Conservation (phyloP, 2,329 filamentous ascomycete genomes). For the Zopfia rhizophila region DNA sequence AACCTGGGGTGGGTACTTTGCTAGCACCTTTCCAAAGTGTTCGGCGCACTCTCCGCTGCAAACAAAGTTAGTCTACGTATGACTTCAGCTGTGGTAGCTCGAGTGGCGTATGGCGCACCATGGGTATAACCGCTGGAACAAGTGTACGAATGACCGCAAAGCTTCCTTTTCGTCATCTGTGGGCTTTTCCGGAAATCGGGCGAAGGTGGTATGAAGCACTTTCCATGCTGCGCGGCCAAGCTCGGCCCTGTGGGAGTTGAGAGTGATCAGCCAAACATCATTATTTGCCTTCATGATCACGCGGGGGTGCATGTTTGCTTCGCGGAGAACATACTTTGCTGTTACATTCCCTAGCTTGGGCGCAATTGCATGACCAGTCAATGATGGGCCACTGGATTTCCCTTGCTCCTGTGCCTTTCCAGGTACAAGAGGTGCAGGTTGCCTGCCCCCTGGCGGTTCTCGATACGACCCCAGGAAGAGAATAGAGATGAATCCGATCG, state of each 20-base stretch:
- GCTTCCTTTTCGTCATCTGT: constrained; percentile 69
- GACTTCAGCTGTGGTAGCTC: constrained; percentile 26
- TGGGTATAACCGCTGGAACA: constrained; percentile 73
- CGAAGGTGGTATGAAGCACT: constrained; percentile 73
- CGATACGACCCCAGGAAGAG: constrained; percentile 70
- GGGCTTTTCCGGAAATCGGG: constrained; percentile 71
- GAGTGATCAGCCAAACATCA: constrained; percentile 30
- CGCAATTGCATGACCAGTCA: constrained; percentile 77
- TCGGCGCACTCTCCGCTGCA: constrained; percentile 71
- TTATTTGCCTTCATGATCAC: constrained; percentile 17
- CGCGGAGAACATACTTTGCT: constrained; percentile 62
- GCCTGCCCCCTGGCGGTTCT: constrained; percentile 40
- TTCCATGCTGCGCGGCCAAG: constrained; percentile 74
- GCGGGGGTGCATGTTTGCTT: constrained; percentile 18
- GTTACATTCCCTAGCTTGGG: constrained; percentile 86
- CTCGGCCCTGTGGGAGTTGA: constrained; percentile 61
- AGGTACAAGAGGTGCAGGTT: constrained; percentile 29
- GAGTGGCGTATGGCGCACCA: constrained; percentile 57
- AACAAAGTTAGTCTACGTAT: constrained; percentile 36
- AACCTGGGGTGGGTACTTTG: constrained; percentile 72
- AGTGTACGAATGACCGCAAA: constrained; percentile 68
- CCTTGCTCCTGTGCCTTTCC: constrained; percentile 23
- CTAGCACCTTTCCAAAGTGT: constrained; percentile 70
- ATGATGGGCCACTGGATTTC: constrained; percentile 41
- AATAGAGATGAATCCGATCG: constrained; percentile 66